Percentiles rank a stretch among this genome's conserved stretches.
phyloP scores from a whole-genome alignment of 768 basidiomycete species.

The Lyophyllum shimeji region DNA sequence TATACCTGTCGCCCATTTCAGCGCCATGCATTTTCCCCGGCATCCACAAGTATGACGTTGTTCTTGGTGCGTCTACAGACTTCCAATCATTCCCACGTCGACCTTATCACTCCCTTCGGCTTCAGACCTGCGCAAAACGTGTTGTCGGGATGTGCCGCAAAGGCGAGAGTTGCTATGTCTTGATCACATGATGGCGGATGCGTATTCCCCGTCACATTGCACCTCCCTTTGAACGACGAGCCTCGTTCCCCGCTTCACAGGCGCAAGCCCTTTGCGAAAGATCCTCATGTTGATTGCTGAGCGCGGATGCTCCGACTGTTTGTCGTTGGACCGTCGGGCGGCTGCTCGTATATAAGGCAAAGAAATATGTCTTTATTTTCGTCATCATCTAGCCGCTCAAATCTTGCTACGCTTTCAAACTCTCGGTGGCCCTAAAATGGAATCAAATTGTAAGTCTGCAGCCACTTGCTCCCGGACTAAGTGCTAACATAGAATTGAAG shows the following conservation, averaged over 20 bases:
- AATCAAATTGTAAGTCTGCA: conserved; percentile 5
- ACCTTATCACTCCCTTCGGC: not conserved
- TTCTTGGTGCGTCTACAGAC: not conserved
- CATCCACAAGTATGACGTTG: not conserved
- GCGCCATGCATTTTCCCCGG: not conserved
- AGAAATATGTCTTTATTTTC: conserved; percentile 8
- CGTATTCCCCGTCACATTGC: conserved; percentile 7
- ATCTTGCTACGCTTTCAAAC: not conserved
- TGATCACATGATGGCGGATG: conserved; percentile 22
- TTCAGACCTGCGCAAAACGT: conserved; percentile 18
- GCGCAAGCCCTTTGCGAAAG: conserved; percentile 17
- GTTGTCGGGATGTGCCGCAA: conserved; percentile 25
- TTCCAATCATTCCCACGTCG: not conserved
- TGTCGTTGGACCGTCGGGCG: conserved; percentile 14
- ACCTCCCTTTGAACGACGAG: conserved; percentile 21
- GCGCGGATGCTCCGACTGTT: conserved; percentile 10
- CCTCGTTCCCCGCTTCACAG: conserved; percentile 21
- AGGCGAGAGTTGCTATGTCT: conserved; percentile 21
- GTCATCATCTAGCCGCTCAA: not conserved
- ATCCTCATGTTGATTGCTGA: conserved; percentile 26
- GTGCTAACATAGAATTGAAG: not conserved
- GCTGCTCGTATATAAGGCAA: conserved; percentile 20
- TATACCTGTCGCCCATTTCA: not conserved
- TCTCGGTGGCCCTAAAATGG: conserved; percentile 1
- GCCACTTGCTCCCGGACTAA: not conserved